phyloP scores from a whole-genome alignment of 345 rosid species.

The Eucalyptus coolabah region DNA sequence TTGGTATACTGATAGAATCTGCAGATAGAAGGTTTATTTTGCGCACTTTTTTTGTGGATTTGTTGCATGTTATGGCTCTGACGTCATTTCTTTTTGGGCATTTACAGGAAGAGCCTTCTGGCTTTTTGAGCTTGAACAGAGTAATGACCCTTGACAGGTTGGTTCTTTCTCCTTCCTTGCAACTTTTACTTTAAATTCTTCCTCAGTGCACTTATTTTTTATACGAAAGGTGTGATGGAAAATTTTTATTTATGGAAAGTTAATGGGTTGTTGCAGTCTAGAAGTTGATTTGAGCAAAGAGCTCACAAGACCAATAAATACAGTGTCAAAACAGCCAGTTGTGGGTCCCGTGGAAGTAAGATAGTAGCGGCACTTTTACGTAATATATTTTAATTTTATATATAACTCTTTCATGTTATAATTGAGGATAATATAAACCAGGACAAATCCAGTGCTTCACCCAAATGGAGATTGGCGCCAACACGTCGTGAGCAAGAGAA shows the following conservation, averaged over 20 bases:
- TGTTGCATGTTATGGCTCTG: neutral
- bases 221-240: neutral
- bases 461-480: constrained; percentile 62
- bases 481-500: constrained; percentile 85
- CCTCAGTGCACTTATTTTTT: neutral
- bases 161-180: neutral
- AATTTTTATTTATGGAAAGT: neutral
- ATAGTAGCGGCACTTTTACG: neutral
- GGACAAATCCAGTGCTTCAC: constrained; percentile 8
- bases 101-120: constrained; percentile 67
- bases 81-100: neutral
- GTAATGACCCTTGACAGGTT: constrained; percentile 91
- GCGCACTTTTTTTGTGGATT: neutral
- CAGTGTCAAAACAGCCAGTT: constrained; percentile 5
- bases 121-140: constrained; percentile 81
- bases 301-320: constrained; percentile 40
- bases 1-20: neutral
- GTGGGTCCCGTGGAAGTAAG: constrained; percentile 26
- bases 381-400: neutral
- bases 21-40: neutral
- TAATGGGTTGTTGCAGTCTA: constrained; percentile 24
- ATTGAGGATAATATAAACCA: neutral
- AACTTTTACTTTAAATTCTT: neutral
- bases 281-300: constrained; percentile 86
- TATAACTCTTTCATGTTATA: neutral